phyloP scores from a whole-genome alignment of 208 protist genomes.

The Trypanosomatidae sp. region DNA sequence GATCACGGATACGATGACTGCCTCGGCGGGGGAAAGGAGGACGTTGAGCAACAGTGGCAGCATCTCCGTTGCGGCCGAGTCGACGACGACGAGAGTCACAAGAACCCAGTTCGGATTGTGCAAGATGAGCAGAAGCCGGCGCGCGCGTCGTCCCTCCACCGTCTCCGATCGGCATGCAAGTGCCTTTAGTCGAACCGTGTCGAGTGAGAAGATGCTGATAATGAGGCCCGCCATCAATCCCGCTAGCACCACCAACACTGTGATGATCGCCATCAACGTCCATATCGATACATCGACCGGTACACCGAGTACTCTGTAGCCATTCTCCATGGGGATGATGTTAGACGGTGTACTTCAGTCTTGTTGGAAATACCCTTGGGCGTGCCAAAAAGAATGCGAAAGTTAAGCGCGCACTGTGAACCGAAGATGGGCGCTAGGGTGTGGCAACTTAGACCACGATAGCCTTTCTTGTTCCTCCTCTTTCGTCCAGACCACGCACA shows the following conservation, averaged over 20 bases:
- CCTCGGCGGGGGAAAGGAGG: constrained; percentile 46
- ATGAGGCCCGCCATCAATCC: constrained; percentile 66
- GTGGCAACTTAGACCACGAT: background rate
- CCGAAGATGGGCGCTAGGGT: background rate
- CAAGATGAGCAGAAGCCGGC: constrained; percentile 47
- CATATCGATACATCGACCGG: constrained; percentile 36
- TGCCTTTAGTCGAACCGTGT: constrained; percentile 44
- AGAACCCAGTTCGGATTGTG: constrained; percentile 69
- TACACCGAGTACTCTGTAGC: constrained; percentile 47
- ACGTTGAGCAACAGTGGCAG: constrained; percentile 70
- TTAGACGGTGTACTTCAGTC: background rate
- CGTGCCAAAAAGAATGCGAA: background rate
- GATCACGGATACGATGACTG: constrained; percentile 57
- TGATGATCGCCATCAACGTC: constrained; percentile 33
- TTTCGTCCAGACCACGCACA: background rate
- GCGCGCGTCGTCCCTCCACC: constrained; percentile 38
- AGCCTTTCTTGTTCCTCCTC: background rate
- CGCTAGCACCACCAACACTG: constrained; percentile 42
- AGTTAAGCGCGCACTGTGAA: background rate
- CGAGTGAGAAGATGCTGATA: constrained; percentile 71
- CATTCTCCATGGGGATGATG: constrained; percentile 14
- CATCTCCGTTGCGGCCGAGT: constrained; percentile 62
- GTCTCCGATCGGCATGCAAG: constrained; percentile 34
- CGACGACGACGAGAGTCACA: constrained; percentile 60
- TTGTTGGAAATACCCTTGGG: background rate